These are phyloP conservation scores for Trichoderma asperellum DNA, from an alignment of 2,329 filamentous ascomycete genomes.

Conservation along the genomic window DNA sequence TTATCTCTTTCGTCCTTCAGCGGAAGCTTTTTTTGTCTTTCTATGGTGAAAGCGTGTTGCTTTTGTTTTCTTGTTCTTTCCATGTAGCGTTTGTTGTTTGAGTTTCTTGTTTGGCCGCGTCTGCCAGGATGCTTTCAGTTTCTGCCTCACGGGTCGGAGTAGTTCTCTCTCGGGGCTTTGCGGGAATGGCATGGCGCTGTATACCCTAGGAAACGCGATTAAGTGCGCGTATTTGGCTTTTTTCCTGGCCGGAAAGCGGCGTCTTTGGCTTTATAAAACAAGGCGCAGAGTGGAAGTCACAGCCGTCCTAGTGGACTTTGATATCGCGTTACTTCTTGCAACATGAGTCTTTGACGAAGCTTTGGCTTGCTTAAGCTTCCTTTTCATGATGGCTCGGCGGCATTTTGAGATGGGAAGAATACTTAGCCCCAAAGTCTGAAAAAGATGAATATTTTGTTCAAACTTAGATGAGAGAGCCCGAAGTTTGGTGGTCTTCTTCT, in stretches of 20 bases:
- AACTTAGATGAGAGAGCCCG: neutral
- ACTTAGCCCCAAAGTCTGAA: neutral
- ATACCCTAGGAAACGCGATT: neutral
- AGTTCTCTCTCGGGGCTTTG: slow-evolving; percentile 9
- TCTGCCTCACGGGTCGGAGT: neutral
- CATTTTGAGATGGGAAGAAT: neutral
- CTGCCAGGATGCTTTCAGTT: neutral
- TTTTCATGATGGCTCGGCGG: neutral
- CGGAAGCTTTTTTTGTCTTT: neutral
- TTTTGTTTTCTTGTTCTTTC: neutral
- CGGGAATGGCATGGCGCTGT: neutral
- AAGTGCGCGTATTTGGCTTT: neutral
- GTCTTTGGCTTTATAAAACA: neutral
- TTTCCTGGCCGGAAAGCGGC: neutral
- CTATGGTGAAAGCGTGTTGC: neutral
- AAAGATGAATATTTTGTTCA: neutral
- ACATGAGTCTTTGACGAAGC: neutral
- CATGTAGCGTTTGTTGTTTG: neutral
- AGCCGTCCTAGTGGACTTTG: neutral
- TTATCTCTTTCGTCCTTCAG: neutral
- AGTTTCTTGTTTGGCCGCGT: neutral
- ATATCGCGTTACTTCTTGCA: neutral
- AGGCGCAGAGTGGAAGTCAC: neutral
- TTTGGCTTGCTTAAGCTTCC: neutral
- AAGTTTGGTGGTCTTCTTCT: neutral